Conservation (phyloP, 2,329 filamentous ascomycete genomes). For the Curvularia eragrostidis region DNA sequence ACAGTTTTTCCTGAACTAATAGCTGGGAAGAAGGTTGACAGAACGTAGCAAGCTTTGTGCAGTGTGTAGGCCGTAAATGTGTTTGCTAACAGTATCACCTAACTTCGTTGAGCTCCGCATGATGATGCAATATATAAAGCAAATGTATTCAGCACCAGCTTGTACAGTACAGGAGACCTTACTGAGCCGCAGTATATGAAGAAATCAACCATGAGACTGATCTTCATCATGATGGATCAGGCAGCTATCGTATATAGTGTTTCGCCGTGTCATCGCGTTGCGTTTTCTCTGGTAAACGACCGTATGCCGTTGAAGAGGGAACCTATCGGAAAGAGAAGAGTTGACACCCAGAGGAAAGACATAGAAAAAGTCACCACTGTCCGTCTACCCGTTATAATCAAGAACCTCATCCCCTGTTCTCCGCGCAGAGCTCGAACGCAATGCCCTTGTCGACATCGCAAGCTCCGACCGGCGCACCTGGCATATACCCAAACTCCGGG, state of each 20-base stretch:
- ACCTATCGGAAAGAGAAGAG: neutral
- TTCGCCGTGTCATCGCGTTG: neutral
- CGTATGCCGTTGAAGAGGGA: neutral
- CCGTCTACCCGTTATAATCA: neutral
- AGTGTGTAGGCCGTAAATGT: neutral
- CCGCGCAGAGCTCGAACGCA: constrained; percentile 25
- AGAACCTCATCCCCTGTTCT: constrained; percentile 2
- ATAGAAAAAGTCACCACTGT: neutral
- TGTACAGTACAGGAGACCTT: too few species aligned
- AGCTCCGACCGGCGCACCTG: constrained; percentile 20
- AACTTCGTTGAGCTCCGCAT: neutral
- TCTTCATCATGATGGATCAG: neutral
- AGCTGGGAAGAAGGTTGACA: neutral
- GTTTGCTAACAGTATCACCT: neutral
- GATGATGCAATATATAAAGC: neutral
- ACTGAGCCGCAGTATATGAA: neutral
- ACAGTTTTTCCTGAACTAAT: neutral
- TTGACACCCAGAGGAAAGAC: neutral
- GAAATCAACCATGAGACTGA: neutral
- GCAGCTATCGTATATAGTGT: neutral
- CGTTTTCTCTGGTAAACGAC: neutral
- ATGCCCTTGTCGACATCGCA: constrained; percentile 17
- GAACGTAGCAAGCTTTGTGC: neutral
- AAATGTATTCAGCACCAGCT: neutral
- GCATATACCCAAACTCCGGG: constrained; percentile 18